phyloP scores from a whole-genome alignment of 805 yeast genomes.

The Phaffomyces opuntiae region DNA sequence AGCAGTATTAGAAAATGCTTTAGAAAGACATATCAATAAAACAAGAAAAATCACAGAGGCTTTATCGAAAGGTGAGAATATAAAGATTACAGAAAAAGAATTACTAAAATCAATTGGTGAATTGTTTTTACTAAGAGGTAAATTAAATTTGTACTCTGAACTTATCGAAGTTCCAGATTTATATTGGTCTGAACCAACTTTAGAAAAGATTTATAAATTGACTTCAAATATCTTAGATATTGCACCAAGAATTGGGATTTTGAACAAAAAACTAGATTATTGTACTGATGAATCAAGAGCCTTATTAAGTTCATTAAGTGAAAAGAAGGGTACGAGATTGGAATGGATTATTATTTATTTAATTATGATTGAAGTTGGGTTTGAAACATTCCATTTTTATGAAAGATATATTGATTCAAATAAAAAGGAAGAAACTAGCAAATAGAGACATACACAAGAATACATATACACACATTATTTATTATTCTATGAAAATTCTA shows the following conservation, averaged over 20 bases:
- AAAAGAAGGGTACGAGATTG: slow-evolving; percentile 64
- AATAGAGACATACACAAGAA: not conserved
- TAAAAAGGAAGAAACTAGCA: not conserved
- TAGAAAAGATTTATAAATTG: slow-evolving; percentile 68
- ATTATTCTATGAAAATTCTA: not conserved
- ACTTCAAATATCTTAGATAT: slow-evolving; percentile 72
- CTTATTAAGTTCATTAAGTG: slow-evolving; percentile 64
- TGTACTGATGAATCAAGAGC: slow-evolving; percentile 85
- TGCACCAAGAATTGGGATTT: slow-evolving; percentile 64
- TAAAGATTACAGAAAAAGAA: slow-evolving; percentile 50
- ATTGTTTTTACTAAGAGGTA: slow-evolving; percentile 70
- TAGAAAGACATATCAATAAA: slow-evolving; percentile 60
- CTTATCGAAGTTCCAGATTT: slow-evolving; percentile 88
- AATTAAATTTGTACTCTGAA: slow-evolving; percentile 78
- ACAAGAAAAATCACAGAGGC: slow-evolving; percentile 61
- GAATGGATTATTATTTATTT: slow-evolving; percentile 86
- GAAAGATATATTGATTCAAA: slow-evolving; percentile 35
- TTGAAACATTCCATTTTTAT: slow-evolving; percentile 71
- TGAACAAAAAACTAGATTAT: slow-evolving; percentile 83
- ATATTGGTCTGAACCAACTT: slow-evolving; percentile 86
- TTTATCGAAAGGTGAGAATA: slow-evolving; percentile 52
- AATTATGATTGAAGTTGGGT: slow-evolving; percentile 78
- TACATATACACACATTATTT: not conserved
- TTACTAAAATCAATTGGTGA: slow-evolving; percentile 67
- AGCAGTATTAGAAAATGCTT: slow-evolving; percentile 66